Conservation (phyloP, 179 eudicot genomes). For the Vitellaria paradoxa region DNA sequence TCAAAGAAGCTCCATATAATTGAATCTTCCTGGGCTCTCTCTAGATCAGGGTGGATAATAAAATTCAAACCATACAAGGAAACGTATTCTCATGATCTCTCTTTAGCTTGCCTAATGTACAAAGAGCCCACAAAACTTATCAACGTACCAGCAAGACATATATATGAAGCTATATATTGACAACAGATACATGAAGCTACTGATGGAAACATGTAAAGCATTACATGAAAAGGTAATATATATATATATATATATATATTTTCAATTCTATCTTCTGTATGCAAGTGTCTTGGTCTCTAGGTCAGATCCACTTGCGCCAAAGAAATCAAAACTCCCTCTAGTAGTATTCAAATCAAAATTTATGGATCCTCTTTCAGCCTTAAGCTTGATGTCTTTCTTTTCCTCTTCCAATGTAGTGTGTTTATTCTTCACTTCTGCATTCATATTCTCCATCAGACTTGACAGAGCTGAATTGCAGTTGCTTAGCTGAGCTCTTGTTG, state of each 20-base stretch:
- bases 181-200: not conserved
- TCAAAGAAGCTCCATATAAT: no score
- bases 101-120: not conserved
- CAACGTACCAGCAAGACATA: not conserved
- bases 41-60: not conserved
- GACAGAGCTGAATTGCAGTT: constrained; percentile 40
- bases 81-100: no score
- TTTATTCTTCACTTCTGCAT: constrained; percentile 16
- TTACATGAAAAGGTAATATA: not conserved
- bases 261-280: constrained; percentile 19
- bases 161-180: not conserved
- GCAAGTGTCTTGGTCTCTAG: constrained; percentile 20
- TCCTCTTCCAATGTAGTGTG: constrained; percentile 10
- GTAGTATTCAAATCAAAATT: constrained; percentile 37
- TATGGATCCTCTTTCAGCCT: constrained; percentile 29
- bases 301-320: constrained; percentile 29
- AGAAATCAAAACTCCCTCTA: constrained; percentile 35
- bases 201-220: not conserved
- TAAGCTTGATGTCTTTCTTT: constrained; percentile 25
- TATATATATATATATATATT: no score
- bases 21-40: not conserved
- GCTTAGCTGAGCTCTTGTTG: constrained; percentile 26
- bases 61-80: no score
- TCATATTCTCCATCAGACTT: constrained; percentile 33
- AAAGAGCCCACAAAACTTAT: not conserved